Conservation (phyloP, 768 basidiomycete species). For the Tubosaeta brunneosetosa region DNA sequence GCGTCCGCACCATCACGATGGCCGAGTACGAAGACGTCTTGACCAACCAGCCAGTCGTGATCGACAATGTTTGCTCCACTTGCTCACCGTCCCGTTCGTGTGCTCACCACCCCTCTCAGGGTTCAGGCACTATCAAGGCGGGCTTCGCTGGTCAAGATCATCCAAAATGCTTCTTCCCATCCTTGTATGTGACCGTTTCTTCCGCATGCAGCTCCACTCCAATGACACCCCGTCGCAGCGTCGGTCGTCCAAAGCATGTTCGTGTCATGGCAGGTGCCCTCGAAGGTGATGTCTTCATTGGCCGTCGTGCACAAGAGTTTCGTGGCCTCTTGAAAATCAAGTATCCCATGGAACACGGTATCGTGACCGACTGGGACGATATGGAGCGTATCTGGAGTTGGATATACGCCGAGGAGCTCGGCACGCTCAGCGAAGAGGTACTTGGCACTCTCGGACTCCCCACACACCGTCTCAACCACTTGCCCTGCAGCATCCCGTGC, state of each 20-base stretch:
- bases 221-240: constrained; percentile 44
- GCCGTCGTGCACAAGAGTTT: constrained; percentile 91
- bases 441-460: constrained; percentile 10
- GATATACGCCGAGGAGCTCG: constrained; percentile 94
- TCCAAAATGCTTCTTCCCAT: constrained; percentile 99
- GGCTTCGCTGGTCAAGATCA: constrained; percentile 99
- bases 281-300: constrained; percentile 96
- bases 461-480: constrained; percentile 6
- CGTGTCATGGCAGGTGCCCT: constrained; percentile 97
- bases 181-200: constrained; percentile 68
- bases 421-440: constrained; percentile 96
- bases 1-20: constrained; percentile 38
- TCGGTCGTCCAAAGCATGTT: constrained; percentile 95
- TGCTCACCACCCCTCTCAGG: constrained; percentile 48
- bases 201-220: constrained; percentile 27
- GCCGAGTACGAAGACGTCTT: constrained; percentile 89
- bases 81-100: constrained; percentile 20
- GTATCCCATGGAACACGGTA: constrained; percentile 99
- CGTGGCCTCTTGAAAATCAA: constrained; percentile 95
- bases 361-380: constrained; percentile 99
- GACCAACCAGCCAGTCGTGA: constrained; percentile 98
- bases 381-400: constrained; percentile 99
- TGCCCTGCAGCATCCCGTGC: constrained; percentile 79
- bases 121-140: constrained; percentile 97
- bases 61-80: constrained; percentile 78